These are phyloP conservation scores for Penicillium sp. DNA, from an alignment of 2,329 filamentous ascomycete species.

Conservation along the genomic window DNA sequence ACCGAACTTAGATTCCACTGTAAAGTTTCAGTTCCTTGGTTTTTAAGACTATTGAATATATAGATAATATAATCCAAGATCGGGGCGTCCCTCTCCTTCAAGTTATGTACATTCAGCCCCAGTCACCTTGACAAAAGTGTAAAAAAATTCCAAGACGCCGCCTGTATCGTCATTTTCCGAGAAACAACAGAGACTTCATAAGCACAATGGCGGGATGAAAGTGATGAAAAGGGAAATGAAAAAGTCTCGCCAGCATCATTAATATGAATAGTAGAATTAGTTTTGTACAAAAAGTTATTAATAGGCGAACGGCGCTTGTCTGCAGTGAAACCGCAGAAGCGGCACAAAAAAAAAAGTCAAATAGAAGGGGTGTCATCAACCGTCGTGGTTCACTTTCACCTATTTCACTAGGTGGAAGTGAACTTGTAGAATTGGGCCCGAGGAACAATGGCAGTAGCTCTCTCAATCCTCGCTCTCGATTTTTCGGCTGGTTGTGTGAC, in stretches of 20 bases:
- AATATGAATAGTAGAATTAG: conserved; percentile 21
- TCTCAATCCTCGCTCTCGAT: background rate
- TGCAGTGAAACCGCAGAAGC: background rate
- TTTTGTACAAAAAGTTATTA: conserved; percentile 22
- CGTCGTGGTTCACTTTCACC: conserved; percentile 21
- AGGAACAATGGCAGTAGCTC: background rate
- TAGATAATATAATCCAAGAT: background rate
- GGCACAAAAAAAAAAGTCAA: conserved; percentile 1
- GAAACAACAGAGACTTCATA: background rate
- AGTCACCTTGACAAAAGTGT: background rate
- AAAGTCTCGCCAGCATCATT: conserved; percentile 11
- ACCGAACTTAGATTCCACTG: background rate
- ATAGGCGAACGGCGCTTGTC: background rate
- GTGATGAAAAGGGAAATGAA: background rate
- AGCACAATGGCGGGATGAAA: conserved; percentile 2
- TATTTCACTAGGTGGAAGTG: background rate
- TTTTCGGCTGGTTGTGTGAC: background rate
- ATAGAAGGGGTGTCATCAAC: conserved; percentile 18
- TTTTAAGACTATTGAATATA: background rate
- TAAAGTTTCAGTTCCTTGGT: background rate
- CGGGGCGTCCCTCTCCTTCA: background rate
- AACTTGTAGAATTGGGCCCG: background rate
- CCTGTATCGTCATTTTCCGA: background rate
- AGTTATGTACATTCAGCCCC: conserved; percentile 14
- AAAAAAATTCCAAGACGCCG: background rate